phyloP scores from a whole-genome alignment of 371 early-diverging fungal genomes.

The Vairimorpha necatrix region DNA sequence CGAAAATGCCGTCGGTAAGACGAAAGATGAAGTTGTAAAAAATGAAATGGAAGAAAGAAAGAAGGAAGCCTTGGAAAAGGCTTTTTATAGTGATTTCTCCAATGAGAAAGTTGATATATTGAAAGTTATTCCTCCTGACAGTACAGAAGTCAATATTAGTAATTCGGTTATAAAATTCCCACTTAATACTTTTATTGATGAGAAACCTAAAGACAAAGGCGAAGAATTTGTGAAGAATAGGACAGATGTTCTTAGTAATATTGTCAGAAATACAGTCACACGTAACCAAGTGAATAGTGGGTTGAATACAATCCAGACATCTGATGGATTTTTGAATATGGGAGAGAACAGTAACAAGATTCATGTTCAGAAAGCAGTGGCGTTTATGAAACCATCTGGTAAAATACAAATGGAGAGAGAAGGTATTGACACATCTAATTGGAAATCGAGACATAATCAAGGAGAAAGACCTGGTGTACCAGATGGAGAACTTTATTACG shows the following conservation, averaged over 20 bases:
- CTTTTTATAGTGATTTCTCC: neutral
- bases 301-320: conserved; percentile 56
- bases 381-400: conserved; percentile 39
- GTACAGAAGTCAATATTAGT: conserved; percentile 23
- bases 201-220: conserved; percentile 41
- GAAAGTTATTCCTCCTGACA: conserved; percentile 55
- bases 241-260: conserved; percentile 42
- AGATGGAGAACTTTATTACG: conserved; percentile 47
- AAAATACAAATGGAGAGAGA: conserved; percentile 55
- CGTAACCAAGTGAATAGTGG: conserved; percentile 36
- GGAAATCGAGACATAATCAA: conserved; percentile 39
- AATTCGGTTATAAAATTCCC: conserved; percentile 57
- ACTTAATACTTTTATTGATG: conserved; percentile 52
- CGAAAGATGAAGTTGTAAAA: conserved; percentile 16
- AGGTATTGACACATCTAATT: conserved; percentile 37
- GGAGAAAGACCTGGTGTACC: conserved; percentile 53
- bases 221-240: conserved; percentile 55
- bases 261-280: conserved; percentile 61
- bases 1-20: conserved; percentile 38
- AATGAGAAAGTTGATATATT: conserved; percentile 46
- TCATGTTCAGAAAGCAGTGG: conserved; percentile 47
- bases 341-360: conserved; percentile 56
- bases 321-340: conserved; percentile 55
- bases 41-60: conserved; percentile 21
- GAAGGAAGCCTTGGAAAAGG: conserved; percentile 8